Evolutionary conservation across 768 basidiomycete genomes (phyloP), one percentile per base, ranked within the genome.

Genomic region (Mycena chlorophos): DNA sequence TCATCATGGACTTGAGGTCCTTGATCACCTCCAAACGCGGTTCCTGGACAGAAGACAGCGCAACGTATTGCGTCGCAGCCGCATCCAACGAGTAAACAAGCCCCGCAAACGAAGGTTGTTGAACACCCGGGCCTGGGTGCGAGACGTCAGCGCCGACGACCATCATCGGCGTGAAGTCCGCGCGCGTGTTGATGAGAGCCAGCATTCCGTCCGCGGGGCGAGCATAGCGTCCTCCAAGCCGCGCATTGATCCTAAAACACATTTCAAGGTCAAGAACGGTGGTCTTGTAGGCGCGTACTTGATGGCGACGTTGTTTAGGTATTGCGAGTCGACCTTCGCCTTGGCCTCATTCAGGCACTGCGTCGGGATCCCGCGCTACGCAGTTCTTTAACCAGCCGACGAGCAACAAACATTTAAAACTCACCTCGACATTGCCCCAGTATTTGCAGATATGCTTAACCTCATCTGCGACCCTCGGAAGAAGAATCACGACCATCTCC

Each of bases 101-200:
- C 1, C 80, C 76, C 0, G 86, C 75, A 0, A 87, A 72, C 0
- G 88, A 89, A 0, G 89, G 82, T 29, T 68, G 60, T 43, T 60
- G 47, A 0, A 76, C 61, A 0, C 86, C 84, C 13, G 87, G 81
- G 0, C 78, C 77, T 0, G 88, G 84, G 57, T 91, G 88, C 5
- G 81, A 77, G 0, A 89, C 78, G 63, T 83, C 84, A 8, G 81
- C 80, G n/a, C 84, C 78, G 55, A 77, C 69, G 17, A 79, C 65
- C 61, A 80, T 77, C 71, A 81, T 25, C 12, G 45, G 45, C 8
- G 6, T 25, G 20, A 27, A 12, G n/a, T 28, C 26, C 0, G 73
- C 68, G 0, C 48, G 49, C 1, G 46, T 31, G 3, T 34, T 25
- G 1, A 80, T 66, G 3, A 57, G 34, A 0, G 28, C 20, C 3